These are phyloP conservation scores for Zopfia rhizophila DNA, from an alignment of 2,329 filamentous ascomycete genomes.

Conservation along the genomic window DNA sequence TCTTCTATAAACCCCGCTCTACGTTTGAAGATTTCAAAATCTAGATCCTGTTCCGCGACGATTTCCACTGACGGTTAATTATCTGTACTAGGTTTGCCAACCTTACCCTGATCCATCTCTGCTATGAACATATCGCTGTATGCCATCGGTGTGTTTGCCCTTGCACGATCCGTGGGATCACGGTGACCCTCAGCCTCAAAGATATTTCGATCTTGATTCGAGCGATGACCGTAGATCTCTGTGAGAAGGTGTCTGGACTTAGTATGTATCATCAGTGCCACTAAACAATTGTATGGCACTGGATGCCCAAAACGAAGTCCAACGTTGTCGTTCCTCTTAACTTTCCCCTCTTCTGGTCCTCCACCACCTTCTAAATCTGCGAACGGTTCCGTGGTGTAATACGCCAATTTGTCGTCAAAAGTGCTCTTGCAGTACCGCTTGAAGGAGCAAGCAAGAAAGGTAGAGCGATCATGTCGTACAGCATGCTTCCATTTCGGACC, in stretches of 20 bases:
- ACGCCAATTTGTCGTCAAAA: constrained; percentile 84
- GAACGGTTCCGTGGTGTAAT: constrained; percentile 71
- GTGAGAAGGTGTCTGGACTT: constrained; percentile 87
- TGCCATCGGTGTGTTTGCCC: constrained; percentile 67
- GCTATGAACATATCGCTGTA: constrained; percentile 85
- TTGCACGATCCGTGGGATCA: constrained; percentile 41
- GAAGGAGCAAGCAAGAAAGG: constrained; percentile 82
- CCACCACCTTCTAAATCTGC: constrained; percentile 64
- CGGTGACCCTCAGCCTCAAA: constrained; percentile 37
- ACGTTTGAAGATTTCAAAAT: constrained; percentile 92
- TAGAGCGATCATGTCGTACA: constrained; percentile 77
- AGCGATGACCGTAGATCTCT: constrained; percentile 81
- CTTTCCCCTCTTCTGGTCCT: constrained; percentile 37
- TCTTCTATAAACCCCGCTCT: constrained; percentile 86
- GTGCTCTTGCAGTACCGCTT: constrained; percentile 81
- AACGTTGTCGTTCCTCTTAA: constrained; percentile 67
- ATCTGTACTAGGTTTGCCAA: constrained; percentile 58
- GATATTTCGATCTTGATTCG: constrained; percentile 64
- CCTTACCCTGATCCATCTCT: constrained; percentile 72
- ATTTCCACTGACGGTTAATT: constrained; percentile 77
- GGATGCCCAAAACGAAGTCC: constrained; percentile 78
- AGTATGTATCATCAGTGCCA: constrained; percentile 93
- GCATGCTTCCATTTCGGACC: constrained; percentile 58
- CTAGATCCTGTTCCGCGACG: constrained; percentile 83
- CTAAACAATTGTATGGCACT: too few species aligned